Evolutionary conservation across 495 filamentous ascomycete species (phyloP).

Genomic region (Podospora conica): DNA sequence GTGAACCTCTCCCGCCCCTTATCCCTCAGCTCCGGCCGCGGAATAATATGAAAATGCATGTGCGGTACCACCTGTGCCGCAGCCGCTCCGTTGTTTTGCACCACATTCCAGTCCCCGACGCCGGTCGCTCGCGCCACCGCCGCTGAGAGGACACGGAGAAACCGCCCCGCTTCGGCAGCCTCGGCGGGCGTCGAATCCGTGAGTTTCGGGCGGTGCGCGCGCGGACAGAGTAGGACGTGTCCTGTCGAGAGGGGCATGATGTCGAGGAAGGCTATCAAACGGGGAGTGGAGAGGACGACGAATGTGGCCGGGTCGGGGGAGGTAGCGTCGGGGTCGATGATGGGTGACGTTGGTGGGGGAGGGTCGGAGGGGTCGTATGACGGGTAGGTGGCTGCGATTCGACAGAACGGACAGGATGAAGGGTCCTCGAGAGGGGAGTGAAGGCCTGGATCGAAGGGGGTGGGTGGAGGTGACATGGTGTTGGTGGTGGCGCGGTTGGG

Average conservation of each 20-base stretch:
- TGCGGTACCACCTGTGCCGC: conserved; percentile 89
- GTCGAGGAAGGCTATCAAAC: conserved; percentile 80
- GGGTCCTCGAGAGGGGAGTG: conserved; percentile 1
- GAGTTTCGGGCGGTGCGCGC: conserved; percentile 65
- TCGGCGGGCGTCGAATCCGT: conserved; percentile 53
- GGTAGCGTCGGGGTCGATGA: conserved; percentile 27
- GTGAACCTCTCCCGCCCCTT: conserved; percentile 46
- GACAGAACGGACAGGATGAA: conserved; percentile 59
- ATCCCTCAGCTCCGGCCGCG: conserved; percentile 51
- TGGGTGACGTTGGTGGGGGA: conserved; percentile 25
- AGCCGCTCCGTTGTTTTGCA: conserved; percentile 86
- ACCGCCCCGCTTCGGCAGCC: conserved; percentile 58
- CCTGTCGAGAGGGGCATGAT: conserved; percentile 77
- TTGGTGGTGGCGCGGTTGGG: background rate
- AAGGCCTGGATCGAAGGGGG: conserved; percentile 6
- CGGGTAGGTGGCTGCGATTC: conserved; percentile 45
- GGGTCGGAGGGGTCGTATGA: conserved; percentile 39
- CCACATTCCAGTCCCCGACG: conserved; percentile 79
- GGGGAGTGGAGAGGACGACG: conserved; percentile 64
- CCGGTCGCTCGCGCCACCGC: conserved; percentile 59
- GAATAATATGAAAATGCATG: conserved; percentile 90
- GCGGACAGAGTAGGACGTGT: conserved; percentile 70
- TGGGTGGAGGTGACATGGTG: conserved; percentile 5
- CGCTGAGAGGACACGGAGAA: conserved; percentile 67
- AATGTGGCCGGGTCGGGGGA: conserved; percentile 47